These are phyloP conservation scores for Aspergillus fructus DNA, from an alignment of 2,329 filamentous ascomycete genomes.

Conservation along the genomic window DNA sequence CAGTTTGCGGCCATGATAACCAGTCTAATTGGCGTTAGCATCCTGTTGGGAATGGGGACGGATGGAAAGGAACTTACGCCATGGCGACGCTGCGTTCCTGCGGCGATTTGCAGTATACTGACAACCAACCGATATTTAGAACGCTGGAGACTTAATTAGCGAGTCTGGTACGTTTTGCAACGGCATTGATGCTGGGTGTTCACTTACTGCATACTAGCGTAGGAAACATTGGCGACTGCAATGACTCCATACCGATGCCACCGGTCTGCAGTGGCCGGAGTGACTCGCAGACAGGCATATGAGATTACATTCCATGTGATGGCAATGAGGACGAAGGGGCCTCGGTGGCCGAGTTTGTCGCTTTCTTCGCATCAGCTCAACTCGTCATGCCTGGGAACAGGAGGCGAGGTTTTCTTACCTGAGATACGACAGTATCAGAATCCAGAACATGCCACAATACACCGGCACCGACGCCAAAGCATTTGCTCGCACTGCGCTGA, in stretches of 20 bases:
- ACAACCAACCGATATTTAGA: conserved; percentile 62
- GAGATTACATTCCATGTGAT: conserved; percentile 41
- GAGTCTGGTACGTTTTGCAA: neutral
- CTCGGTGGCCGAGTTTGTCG: conserved; percentile 34
- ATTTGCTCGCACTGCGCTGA: conserved; percentile 49
- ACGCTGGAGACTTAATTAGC: conserved; percentile 17
- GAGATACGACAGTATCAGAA: conserved; percentile 25
- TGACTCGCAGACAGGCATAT: conserved; percentile 35
- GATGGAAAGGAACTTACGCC: conserved; percentile 44
- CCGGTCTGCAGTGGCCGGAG: conserved; percentile 18
- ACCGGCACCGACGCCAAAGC: conserved; percentile 55
- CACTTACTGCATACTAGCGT: conserved; percentile 39
- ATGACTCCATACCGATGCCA: conserved; percentile 34
- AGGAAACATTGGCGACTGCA: conserved; percentile 28
- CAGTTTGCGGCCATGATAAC: conserved; percentile 63
- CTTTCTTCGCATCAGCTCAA: conserved; percentile 18
- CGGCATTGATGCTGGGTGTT: neutral
- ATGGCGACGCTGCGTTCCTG: conserved; percentile 61
- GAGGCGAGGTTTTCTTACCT: conserved; percentile 16
- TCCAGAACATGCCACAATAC: conserved; percentile 29
- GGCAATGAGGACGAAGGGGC: conserved; percentile 35
- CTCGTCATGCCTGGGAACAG: neutral
- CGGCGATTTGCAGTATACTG: conserved; percentile 54
- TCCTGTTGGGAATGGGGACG: neutral
- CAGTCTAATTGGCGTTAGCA: conserved; percentile 19